A percentile compares a stretch with the other conserved stretches of the same genome.
These are phyloP conservation scores for Voacanga thouarsii DNA, from an alignment of 257 asterid genomes.

Conservation along the genomic window DNA sequence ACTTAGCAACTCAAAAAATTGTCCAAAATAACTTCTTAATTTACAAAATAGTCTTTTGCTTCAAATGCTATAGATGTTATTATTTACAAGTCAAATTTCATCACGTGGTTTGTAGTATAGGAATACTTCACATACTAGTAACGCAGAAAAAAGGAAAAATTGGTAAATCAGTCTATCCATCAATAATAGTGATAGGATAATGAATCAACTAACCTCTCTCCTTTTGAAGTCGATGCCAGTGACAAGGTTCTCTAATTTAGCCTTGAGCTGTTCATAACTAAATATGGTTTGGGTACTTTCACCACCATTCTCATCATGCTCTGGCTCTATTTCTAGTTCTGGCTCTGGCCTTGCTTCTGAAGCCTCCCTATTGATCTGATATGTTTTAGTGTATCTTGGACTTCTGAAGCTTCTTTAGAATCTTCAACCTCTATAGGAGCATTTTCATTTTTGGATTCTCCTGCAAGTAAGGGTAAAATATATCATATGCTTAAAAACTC, in stretches of 20 bases:
- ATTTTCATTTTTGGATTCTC: slow-evolving; percentile 44
- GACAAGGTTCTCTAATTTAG: slow-evolving; percentile 80
- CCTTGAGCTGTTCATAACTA: slow-evolving; percentile 73
- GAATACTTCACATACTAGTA: neutral
- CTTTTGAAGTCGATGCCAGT: slow-evolving; percentile 80
- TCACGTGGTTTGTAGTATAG: neutral
- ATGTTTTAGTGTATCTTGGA: slow-evolving; percentile 35
- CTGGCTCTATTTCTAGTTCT: slow-evolving; percentile 25
- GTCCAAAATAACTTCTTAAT: no score
- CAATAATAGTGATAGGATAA: neutral
- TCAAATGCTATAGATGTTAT: no score
- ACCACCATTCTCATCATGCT: slow-evolving; percentile 50
- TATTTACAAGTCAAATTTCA: no score
- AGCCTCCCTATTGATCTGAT: slow-evolving; percentile 50
- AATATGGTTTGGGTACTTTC: slow-evolving; percentile 52
- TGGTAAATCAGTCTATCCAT: neutral
- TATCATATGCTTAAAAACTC: neutral
- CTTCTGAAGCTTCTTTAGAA: slow-evolving; percentile 44
- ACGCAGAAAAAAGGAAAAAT: neutral
- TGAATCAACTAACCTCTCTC: slow-evolving; percentile 66
- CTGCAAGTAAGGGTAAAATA: slow-evolving; percentile 24
- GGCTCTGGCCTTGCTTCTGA: slow-evolving; percentile 38
- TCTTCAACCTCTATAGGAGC: slow-evolving; percentile 39
- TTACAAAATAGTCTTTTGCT: no score
- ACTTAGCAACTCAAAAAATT: no score